Conservation (phyloP, 768 basidiomycete genomes). For the Termitomyces sp. region DNA sequence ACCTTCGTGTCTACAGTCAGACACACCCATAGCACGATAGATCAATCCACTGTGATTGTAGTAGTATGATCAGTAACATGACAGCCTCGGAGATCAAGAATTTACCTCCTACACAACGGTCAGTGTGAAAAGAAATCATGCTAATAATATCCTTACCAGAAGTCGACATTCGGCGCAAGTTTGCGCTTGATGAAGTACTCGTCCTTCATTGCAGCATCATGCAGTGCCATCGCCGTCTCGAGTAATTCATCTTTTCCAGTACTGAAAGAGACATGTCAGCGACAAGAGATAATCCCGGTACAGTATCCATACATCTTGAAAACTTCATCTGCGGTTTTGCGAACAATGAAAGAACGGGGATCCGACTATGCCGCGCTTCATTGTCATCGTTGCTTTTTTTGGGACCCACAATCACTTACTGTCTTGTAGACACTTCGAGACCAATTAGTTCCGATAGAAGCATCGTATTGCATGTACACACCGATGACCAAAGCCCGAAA, state of each 20-base stretch:
- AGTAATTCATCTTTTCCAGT: constrained; percentile 83
- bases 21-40: constrained; percentile 84
- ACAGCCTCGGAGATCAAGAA: not conserved
- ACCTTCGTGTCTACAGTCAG: not conserved
- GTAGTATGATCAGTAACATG: constrained; percentile 1
- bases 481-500: constrained; percentile 91
- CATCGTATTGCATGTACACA: constrained; percentile 20
- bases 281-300: not conserved
- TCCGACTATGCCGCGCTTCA: constrained; percentile 56
- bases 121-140: constrained; percentile 6
- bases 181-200: constrained; percentile 82
- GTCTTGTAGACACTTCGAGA: constrained; percentile 64
- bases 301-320: constrained; percentile 62
- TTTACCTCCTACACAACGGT: constrained; percentile 49
- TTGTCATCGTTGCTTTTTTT: not conserved
- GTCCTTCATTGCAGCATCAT: constrained; percentile 86
- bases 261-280: constrained; percentile 30
- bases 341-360: constrained; percentile 86
- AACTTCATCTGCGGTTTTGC: constrained; percentile 88
- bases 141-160: constrained; percentile 51
- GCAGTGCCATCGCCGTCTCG: constrained; percentile 85
- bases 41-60: constrained; percentile 62
- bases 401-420: constrained; percentile 26
- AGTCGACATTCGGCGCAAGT: constrained; percentile 89
- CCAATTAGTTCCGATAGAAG: not conserved